Evolutionary conservation across 192 early-diverging fungal genomes (phyloP), one percentile per base, ranked within the genome.

Genomic region (Podila clonocystis): DNA sequence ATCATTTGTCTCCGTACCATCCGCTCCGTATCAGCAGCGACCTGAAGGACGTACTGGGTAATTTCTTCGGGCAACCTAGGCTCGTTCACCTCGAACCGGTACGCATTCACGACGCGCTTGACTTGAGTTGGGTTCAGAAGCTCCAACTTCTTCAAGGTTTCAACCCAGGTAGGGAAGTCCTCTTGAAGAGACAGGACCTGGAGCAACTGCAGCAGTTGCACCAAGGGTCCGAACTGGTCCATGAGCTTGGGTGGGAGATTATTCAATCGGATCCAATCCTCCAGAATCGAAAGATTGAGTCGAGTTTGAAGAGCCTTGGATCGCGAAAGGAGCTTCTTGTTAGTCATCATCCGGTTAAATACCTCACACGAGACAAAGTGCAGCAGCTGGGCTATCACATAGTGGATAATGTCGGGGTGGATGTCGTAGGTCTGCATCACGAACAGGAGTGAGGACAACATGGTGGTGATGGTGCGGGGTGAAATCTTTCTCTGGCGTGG

Each of bases 11-110:
- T 38, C 33, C 77, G 59, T 17, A 80, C 70, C 77, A 80, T 80
- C 67, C 85, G 84, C 65, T 86, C 89, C 5, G 91, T 88, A 38
- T 93, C 92, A 30, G 94, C 91, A 61, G 93, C 91, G 26, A 94
- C 85, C 61, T 90, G 88, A 45, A 91, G 84, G 5, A 94, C 85
- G 75, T 97, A 96, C 63, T 90, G 88, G 63, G 88, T 89, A 17
- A 97, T 88, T 24, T 95, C 96, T 20, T 88, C 85, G 8, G 89
- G 72, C 58, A 97, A 80, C 6, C 87, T 68, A 15, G 86, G 71
- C 70, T 99, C 97, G 31, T 91, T 92, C 15, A 95, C 93, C 73
- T 99, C 97, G 78, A 97, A 99, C 20, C 91, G 86, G 76, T 99
- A 99, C 50, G 88, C 84, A 29, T 87, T 86, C 55, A 97, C 90